Evolutionary conservation across 306 rosid species (phyloP).

Genomic region (Erythrophleum fordii): DNA sequence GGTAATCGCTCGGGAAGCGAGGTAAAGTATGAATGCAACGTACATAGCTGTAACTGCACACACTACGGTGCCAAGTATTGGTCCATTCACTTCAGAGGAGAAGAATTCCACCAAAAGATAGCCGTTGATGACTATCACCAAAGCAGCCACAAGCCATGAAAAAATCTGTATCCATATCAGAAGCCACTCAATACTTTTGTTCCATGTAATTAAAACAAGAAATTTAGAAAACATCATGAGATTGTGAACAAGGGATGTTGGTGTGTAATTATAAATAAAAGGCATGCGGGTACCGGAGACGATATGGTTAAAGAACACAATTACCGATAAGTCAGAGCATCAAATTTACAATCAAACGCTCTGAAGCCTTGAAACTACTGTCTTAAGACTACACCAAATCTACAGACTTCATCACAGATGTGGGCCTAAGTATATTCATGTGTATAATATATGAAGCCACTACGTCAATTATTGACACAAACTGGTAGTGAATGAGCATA

Average conservation of each 20-base stretch:
- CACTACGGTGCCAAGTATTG: slow-evolving; percentile 42
- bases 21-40: slow-evolving; percentile 73
- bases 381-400: slow-evolving; percentile 1
- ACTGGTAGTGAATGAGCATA: not conserved
- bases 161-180: slow-evolving; percentile 48
- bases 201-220: slow-evolving; percentile 2
- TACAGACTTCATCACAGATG: not conserved
- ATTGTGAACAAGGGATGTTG: slow-evolving; percentile 12
- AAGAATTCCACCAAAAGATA: slow-evolving; percentile 83
- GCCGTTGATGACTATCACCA: slow-evolving; percentile 85
- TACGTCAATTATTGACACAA: slow-evolving; percentile 1
- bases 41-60: slow-evolving; percentile 63
- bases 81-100: slow-evolving; percentile 70
- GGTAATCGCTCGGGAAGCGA: slow-evolving; percentile 50
- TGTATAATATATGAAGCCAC: not conserved
- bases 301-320: not conserved
- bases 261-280: not conserved
- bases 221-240: not conserved
- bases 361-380: slow-evolving; percentile 4
- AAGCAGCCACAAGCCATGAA: slow-evolving; percentile 85
- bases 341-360: slow-evolving; percentile 18
- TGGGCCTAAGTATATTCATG: not conserved
- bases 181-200: slow-evolving; percentile 27
- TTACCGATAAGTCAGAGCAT: not conserved
- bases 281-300: slow-evolving; percentile 12